Percentiles rank a stretch among this genome's conserved stretches.
phyloP scores from a whole-genome alignment of 2,329 filamentous ascomycete species.

The Alternaria gansuensis region DNA sequence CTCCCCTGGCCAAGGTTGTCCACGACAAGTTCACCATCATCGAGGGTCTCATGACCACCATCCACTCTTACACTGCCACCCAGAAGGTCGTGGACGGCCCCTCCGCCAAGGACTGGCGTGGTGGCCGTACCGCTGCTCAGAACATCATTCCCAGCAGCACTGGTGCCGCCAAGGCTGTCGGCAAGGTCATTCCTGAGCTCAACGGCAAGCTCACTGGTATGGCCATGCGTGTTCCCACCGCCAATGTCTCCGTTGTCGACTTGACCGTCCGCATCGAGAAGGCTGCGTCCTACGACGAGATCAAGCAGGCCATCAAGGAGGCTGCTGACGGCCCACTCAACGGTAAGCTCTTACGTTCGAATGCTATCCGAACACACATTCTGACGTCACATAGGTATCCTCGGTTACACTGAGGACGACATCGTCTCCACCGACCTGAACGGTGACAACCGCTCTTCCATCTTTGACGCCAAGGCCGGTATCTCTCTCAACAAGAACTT shows the following conservation, averaged over 20 bases:
- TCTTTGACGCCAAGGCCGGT: constrained; percentile 99
- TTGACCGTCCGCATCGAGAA: constrained; percentile 95
- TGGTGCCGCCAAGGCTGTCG: constrained; percentile 99
- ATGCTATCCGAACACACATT: neutral
- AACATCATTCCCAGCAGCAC: constrained; percentile 99
- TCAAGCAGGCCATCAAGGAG: constrained; percentile 89
- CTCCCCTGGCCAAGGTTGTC: constrained; percentile 98
- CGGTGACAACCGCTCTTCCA: constrained; percentile 92
- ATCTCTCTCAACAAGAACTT: constrained; percentile 99
- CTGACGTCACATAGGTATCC: constrained; percentile 69
- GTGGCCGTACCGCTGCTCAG: constrained; percentile 97
- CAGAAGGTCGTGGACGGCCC: constrained; percentile 99
- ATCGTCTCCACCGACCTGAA: constrained; percentile 93
- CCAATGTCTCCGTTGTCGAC: constrained; percentile 99
- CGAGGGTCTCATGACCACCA: constrained; percentile 99
- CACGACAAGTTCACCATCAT: constrained; percentile 97
- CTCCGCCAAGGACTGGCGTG: constrained; percentile 98
- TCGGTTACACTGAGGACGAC: constrained; percentile 96
- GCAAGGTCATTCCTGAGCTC: constrained; percentile 97
- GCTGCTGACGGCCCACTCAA: constrained; percentile 84
- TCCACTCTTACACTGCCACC: constrained; percentile 99
- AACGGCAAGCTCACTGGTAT: constrained; percentile 99
- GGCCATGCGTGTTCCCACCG: constrained; percentile 98
- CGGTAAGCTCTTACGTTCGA: constrained; percentile 66
- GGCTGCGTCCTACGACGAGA: constrained; percentile 84